Evolutionary conservation across 495 filamentous ascomycete species (phyloP).

Genomic region (Penicillium parvum): DNA sequence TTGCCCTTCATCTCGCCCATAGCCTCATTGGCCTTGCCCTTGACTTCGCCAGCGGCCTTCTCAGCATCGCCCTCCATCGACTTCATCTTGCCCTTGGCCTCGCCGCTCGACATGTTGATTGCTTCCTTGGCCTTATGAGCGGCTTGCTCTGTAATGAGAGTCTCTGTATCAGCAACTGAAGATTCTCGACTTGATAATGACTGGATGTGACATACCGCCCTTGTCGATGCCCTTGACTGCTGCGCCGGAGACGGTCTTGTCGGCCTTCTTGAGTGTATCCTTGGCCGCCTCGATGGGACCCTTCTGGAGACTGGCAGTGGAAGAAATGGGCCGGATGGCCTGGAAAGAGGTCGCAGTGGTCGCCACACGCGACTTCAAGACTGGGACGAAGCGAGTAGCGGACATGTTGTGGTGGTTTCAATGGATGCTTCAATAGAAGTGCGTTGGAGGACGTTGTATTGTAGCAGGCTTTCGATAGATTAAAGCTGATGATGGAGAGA

Average conservation of each 20-base stretch:
- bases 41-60: slow-evolving; percentile 28
- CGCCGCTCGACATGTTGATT: slow-evolving; percentile 27
- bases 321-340: slow-evolving; percentile 29
- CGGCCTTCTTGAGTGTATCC: slow-evolving; percentile 53
- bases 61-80: slow-evolving; percentile 41
- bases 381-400: slow-evolving; percentile 17
- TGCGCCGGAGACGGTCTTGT: slow-evolving; percentile 49
- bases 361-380: slow-evolving; percentile 20
- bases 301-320: slow-evolving; percentile 25
- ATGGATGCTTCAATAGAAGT: too few relatives aligned
- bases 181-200: not conserved
- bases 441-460: too few relatives aligned
- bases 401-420: slow-evolving; percentile 18
- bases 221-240: slow-evolving; percentile 60
- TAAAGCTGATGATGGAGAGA: too few relatives aligned
- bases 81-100: slow-evolving; percentile 32
- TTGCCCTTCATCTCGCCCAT: slow-evolving; percentile 39
- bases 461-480: not conserved
- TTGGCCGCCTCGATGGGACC: slow-evolving; percentile 48
- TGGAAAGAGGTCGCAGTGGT: slow-evolving; percentile 12
- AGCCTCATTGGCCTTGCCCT: slow-evolving; percentile 40
- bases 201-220: slow-evolving; percentile 41
- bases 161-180: slow-evolving; percentile 11
- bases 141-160: slow-evolving; percentile 39
- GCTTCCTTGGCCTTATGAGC: slow-evolving; percentile 37